Base-by-base conservation (phyloP, 1,139 yeast genomes). In the Lodderomyces elongisporus region DNA sequence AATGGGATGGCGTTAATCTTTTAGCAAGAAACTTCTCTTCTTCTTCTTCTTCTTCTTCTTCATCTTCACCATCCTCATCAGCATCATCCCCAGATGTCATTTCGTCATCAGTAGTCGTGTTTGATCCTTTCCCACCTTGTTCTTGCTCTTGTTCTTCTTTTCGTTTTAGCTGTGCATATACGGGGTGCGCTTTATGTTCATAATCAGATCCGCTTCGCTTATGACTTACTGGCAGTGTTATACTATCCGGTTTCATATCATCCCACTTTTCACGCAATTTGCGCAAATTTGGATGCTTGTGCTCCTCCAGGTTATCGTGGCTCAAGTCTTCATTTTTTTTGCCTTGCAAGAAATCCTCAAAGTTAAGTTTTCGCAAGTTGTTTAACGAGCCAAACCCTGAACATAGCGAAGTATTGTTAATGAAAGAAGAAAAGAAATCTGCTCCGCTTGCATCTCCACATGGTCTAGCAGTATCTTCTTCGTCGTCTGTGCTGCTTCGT, bases 331-430 rank as follows among this genome's bases (percentile, higher is more conserved):
- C 30, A 28, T 24, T 18, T 22, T 31, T 31, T 10, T 28, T 33
- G 8, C 27, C 31, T 7, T 38, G 34, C 51, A 28, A 44, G 43
- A 35, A 44, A 12, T 48, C 57, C 27, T 51, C 56, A 17, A 25
- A 33, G 32, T 37, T 46, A 2, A 37, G 36, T n/a, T 35, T 38
- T 21, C 28, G 33, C 25, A 36, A 25, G 42, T 25, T 47, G 35
- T 17, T 43, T 38, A 37, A 17, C 10, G 39, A 22, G 13, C 57
- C 52, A 44, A 70, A 58, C 4, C 78, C 79, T 2, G 72, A 71
- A 47, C 66, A 72, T 35, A 73, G 63, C 40, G 74, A 67, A 0
- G 79, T 75, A 0, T 77, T 62, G 1, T 79, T 70, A 30, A 75
- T 50, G 33, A 74, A 45, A 1, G 71, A 69, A 1, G 72, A 74